Evolutionary conservation across 2,329 filamentous ascomycete genomes (phyloP).

Genomic region (Fusarium sp.): DNA sequence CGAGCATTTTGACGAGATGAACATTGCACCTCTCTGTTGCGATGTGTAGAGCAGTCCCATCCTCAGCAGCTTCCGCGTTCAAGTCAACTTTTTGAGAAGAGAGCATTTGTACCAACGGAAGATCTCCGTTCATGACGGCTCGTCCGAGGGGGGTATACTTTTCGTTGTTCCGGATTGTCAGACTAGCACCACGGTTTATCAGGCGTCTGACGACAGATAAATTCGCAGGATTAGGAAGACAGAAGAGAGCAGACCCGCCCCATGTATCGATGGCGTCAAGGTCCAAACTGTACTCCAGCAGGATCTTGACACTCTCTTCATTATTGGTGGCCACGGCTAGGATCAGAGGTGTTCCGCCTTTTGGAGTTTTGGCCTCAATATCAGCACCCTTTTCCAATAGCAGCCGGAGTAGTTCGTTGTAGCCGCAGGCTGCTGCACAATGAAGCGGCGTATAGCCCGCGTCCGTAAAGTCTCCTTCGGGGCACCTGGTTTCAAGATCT

Average conservation of each 20-base stretch:
- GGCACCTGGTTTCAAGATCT: neutral
- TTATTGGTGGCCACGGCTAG: neutral
- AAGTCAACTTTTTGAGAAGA: neutral
- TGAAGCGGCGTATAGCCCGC: neutral
- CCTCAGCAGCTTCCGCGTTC: neutral
- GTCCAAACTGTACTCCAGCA: neutral
- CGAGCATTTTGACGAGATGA: neutral
- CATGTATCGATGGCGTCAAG: fast-evolving
- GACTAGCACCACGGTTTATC: neutral
- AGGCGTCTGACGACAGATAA: neutral
- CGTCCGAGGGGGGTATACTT: neutral
- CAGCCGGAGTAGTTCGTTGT: neutral
- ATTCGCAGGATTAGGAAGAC: neutral
- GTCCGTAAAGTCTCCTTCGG: fast-evolving
- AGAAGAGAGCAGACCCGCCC: neutral
- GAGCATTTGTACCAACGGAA: fast-evolving
- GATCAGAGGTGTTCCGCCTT: neutral
- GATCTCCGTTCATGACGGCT: neutral
- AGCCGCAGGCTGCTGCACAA: neutral
- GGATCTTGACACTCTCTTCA: neutral
- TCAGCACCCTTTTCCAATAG: neutral
- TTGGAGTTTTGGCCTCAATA: neutral
- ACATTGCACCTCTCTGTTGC: neutral
- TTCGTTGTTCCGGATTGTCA: neutral
- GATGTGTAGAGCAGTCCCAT: neutral